Conservation (phyloP, 805 yeast species). For the Yarrowia sp. region DNA sequence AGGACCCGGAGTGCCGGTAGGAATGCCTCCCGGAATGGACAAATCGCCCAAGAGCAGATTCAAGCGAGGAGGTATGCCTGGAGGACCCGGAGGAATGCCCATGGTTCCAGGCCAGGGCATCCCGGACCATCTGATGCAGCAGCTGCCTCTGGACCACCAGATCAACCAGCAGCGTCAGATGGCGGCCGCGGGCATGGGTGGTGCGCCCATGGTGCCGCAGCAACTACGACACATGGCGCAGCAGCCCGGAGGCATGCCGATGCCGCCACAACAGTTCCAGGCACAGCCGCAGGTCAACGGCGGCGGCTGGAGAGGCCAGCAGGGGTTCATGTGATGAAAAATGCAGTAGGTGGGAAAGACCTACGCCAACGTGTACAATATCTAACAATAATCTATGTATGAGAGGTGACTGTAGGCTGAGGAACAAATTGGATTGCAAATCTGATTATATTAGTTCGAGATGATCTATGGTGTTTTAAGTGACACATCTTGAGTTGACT, state of each 20-base stretch:
- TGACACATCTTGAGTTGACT: too few species aligned
- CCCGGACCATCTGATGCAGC: constrained; percentile 29
- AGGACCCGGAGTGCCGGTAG: not conserved
- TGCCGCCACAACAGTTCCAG: constrained; percentile 29
- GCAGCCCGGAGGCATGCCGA: constrained; percentile 21
- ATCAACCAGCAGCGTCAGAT: constrained; percentile 46
- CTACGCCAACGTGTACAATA: constrained; percentile 21
- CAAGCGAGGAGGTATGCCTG: constrained; percentile 2
- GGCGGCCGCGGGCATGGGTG: constrained; percentile 36
- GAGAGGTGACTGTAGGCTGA: too few species aligned
- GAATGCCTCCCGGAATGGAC: constrained; percentile 8
- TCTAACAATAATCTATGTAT: constrained; percentile 8
- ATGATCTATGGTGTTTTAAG: too few species aligned
- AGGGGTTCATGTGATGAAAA: not conserved
- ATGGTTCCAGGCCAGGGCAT: constrained; percentile 19
- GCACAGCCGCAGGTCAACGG: constrained; percentile 6
- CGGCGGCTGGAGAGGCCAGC: constrained; percentile 1
- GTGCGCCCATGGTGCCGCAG: constrained; percentile 22
- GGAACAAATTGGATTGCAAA: too few species aligned
- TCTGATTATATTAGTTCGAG: too few species aligned
- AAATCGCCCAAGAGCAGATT: constrained; percentile 20
- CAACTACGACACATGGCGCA: constrained; percentile 19
- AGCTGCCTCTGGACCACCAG: constrained; percentile 37
- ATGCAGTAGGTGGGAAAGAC: not conserved
- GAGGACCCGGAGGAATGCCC: constrained; percentile 10